Base-by-base conservation (phyloP, 2,329 filamentous ascomycete species). In the Thielaviopsis euricoi region DNA sequence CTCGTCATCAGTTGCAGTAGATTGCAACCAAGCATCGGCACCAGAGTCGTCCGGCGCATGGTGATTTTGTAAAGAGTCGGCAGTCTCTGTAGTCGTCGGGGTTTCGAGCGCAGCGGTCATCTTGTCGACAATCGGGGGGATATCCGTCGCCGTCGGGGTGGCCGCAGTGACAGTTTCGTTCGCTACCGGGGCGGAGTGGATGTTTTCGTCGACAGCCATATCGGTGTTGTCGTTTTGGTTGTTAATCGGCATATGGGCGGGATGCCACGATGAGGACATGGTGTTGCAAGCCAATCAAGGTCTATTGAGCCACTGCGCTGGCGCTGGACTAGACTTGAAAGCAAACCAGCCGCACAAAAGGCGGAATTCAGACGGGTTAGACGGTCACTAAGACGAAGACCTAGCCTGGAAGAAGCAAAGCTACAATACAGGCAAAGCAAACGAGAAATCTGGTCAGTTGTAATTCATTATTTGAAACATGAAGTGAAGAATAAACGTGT, bases 251-350 rank as follows among this genome's bases (percentile, higher is more conserved):
- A 73, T 70, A 60, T 70, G 63, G 54, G 71, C 70, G 62, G 71
- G 70, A 62, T 73, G 69, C 71, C 71, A 72, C 64, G 70, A 67
- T 56, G 70, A 64, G 63, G 68, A 69, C 71, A 74, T 74, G 59
- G 60, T 66, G 58, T 63, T 62, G 64, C 37, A 43, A 43, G 37
- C 37, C 29, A 33, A 33, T 6, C 9, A 33, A 33, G 9, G 9
- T 33, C 3, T 33, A 6, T 33, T 33, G 15, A n/a, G 13, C 13
- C 17, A 17, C 37, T 17, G 37, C 37, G 17, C 37, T 17, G 37
- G n/a, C 37, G 37, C 37, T 43, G 15, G 37, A 43, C 37, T 43
- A 43, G 17, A 43, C 37, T 43, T 43, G 37, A 43, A 15, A 43
- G 37, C 37, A 43, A n/a, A 43, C 37, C 37, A n/a, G 17, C 37